phyloP scores from a whole-genome alignment of 2,329 filamentous ascomycete genomes.

The Epichloe sibirici region DNA sequence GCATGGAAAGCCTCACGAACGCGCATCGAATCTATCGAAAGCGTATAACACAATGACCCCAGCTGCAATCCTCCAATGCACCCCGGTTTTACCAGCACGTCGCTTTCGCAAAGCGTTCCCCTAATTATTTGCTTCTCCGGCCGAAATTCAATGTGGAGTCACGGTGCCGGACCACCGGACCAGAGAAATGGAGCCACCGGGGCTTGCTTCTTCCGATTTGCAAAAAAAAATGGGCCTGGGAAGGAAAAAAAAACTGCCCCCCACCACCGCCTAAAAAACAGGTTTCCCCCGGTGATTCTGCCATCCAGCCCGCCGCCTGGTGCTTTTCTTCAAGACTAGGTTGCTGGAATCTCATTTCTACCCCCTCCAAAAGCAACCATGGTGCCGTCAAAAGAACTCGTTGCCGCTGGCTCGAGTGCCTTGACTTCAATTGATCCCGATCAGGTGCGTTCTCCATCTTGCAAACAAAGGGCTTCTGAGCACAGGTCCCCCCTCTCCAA shows the following conservation, averaged over 20 bases:
- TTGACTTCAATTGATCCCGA: conserved; percentile 27
- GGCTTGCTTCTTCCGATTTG: conserved; percentile 23
- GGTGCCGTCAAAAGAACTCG: conserved; percentile 30
- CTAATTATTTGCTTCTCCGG: no score
- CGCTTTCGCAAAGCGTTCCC: no score
- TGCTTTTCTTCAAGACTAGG: background rate
- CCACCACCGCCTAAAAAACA: conserved; percentile 17
- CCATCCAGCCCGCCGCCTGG: conserved; percentile 11
- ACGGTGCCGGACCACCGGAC: conserved; percentile 3
- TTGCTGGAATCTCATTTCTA: background rate
- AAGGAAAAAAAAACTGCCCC: conserved; percentile 6
- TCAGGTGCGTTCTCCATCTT: conserved; percentile 21
- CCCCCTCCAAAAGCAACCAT: conserved; percentile 16
- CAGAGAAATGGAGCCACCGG: conserved; percentile 8
- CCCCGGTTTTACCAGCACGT: no score
- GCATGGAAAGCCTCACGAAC: no score
- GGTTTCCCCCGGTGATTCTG: background rate
- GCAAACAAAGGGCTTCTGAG: background rate
- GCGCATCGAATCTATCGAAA: no score
- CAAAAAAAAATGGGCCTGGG: conserved; percentile 18
- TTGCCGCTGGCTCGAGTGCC: conserved; percentile 18
- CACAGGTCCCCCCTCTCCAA: background rate
- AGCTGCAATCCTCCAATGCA: no score
- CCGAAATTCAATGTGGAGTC: background rate
- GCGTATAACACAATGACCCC: no score